Evolutionary conservation across 164 flowering plant species (phyloP).

Genomic region (Vitis rotundifolia): DNA sequence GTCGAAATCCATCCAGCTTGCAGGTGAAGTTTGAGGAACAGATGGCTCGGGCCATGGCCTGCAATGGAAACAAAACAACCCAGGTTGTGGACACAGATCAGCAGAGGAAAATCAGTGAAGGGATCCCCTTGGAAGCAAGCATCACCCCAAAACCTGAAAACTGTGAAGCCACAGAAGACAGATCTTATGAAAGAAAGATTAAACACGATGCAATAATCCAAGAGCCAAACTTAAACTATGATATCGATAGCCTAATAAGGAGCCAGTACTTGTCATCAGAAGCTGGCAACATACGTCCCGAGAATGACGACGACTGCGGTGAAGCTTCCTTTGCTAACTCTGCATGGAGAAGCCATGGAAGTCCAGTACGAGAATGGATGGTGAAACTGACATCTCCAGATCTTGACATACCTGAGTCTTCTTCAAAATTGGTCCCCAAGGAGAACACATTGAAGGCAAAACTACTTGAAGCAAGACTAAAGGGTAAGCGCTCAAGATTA

Average conservation of each 20-base stretch:
- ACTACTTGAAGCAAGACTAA: slow-evolving; percentile 46
- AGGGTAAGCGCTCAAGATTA: slow-evolving; percentile 30
- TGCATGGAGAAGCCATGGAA: slow-evolving; percentile 35
- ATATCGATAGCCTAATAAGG: slow-evolving; percentile 17
- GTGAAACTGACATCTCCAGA: slow-evolving; percentile 23
- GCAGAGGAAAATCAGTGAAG: slow-evolving; percentile 13
- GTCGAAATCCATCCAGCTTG: slow-evolving; percentile 29
- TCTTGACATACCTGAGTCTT: slow-evolving; percentile 25
- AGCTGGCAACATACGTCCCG: slow-evolving; percentile 19
- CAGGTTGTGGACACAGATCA: slow-evolving; percentile 17
- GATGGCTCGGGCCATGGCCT: slow-evolving; percentile 39
- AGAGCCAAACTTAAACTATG: slow-evolving; percentile 16
- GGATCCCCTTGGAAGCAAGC: slow-evolving; percentile 19
- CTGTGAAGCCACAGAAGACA: slow-evolving; percentile 19
- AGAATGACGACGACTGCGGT: slow-evolving; percentile 9
- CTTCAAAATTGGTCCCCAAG: slow-evolving; percentile 28
- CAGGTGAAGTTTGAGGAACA: slow-evolving; percentile 45
- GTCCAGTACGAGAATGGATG: slow-evolving; percentile 47
- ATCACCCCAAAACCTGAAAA: slow-evolving; percentile 27
- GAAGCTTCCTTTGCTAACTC: slow-evolving; percentile 33
- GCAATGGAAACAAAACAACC: slow-evolving; percentile 22
- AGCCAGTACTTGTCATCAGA: slow-evolving; percentile 24
- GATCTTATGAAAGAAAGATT: slow-evolving; percentile 10
- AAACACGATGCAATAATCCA: slow-evolving; percentile 12
- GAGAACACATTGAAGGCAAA: slow-evolving; percentile 44